These are phyloP conservation scores for Dalbergia oliveri DNA, from an alignment of 306 rosid species.

Conservation along the genomic window DNA sequence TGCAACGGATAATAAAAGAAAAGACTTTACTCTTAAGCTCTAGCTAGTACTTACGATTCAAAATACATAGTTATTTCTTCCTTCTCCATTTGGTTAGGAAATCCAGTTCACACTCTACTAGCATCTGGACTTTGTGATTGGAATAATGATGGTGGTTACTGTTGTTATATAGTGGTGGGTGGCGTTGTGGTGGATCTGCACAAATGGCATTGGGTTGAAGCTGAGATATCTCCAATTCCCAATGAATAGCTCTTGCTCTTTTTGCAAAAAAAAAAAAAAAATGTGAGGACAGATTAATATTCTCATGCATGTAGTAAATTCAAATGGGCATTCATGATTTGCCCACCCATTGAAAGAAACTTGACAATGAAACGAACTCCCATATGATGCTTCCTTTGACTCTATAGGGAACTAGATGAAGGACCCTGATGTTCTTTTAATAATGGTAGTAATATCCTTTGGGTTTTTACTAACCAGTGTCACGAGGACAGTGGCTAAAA, in stretches of 20 bases:
- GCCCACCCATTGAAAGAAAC: slow-evolving; percentile 46
- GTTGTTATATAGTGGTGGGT: slow-evolving; percentile 39
- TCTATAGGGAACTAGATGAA: slow-evolving; percentile 6
- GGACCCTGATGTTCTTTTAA: background rate
- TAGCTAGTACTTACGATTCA: background rate
- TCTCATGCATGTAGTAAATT: slow-evolving; percentile 29
- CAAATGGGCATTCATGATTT: slow-evolving; percentile 57
- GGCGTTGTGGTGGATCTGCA: slow-evolving; percentile 38
- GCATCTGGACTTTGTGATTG: slow-evolving; percentile 4
- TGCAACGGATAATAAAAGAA: background rate
- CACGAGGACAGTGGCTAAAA: no score
- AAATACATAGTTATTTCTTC: slow-evolving; percentile 4
- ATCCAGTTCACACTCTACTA: slow-evolving; percentile 17
- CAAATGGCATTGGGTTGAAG: slow-evolving; percentile 32
- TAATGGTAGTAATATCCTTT: background rate
- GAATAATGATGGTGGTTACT: slow-evolving; percentile 35
- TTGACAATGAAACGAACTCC: slow-evolving; percentile 44
- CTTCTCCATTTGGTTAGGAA: slow-evolving; percentile 12
- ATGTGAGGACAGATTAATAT: background rate
- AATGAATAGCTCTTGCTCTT: slow-evolving; percentile 38
- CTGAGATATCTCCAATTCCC: slow-evolving; percentile 64
- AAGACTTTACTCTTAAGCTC: background rate
- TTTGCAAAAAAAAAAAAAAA: slow-evolving; percentile 4
- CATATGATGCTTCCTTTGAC: slow-evolving; percentile 45
- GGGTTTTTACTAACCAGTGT: no score